Evolutionary conservation across 202 grass and related monocot genomes (phyloP).

Genomic region (Panicum virgatum): DNA sequence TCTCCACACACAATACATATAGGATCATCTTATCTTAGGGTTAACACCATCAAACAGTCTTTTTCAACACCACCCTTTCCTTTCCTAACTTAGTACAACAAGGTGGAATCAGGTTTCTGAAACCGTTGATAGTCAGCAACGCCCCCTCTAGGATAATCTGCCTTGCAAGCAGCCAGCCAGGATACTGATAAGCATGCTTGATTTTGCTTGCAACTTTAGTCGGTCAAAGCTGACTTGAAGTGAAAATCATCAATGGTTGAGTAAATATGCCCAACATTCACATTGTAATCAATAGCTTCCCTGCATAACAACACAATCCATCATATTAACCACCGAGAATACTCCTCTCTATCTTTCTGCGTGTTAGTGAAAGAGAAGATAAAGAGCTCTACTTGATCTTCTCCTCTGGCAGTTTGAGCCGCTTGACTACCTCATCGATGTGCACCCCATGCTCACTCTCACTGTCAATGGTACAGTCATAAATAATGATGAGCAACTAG

Average conservation of each 20-base stretch:
- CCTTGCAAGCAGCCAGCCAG: neutral
- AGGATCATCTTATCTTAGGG: neutral
- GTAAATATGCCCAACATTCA: constrained; percentile 60
- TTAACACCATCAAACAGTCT: neutral
- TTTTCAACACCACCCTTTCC: neutral
- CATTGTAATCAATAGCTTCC: constrained; percentile 60
- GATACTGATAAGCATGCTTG: neutral
- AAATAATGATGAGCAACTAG: neutral
- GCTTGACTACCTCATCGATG: constrained; percentile 67
- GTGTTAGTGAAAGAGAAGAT: neutral
- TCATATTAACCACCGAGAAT: constrained; percentile 1
- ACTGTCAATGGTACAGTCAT: constrained; percentile 30
- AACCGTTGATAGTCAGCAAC: neutral
- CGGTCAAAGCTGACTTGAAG: constrained; percentile 53
- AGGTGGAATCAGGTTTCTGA: neutral
- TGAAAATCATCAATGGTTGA: constrained; percentile 83
- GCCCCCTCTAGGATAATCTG: neutral
- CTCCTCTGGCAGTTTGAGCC: constrained; percentile 42
- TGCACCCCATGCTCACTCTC: constrained; percentile 86
- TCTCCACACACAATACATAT: neutral
- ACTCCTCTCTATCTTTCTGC: neutral
- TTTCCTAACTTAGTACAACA: neutral
- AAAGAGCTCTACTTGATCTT: constrained; percentile 59
- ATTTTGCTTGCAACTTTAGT: neutral
- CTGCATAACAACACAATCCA: constrained; percentile 41